phyloP scores from a whole-genome alignment of 805 yeast species.

The Saccharomycopsis malanga region DNA sequence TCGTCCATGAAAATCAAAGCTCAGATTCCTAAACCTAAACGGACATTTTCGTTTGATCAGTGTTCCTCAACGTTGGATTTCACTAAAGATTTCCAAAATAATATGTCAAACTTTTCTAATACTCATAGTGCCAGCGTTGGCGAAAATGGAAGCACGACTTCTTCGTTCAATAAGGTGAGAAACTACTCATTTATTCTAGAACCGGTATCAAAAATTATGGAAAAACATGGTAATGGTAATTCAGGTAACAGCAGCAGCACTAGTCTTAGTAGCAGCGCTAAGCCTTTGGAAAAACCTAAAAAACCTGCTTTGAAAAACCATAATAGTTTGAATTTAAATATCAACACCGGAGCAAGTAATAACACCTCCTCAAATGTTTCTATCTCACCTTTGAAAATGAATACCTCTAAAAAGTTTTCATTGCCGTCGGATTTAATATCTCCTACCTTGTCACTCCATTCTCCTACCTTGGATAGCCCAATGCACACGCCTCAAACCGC shows the following conservation, averaged over 20 bases:
- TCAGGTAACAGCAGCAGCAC: not conserved
- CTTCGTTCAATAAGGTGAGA: not conserved
- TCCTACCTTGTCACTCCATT: not conserved
- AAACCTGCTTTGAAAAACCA: not conserved
- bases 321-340: not conserved
- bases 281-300: not conserved
- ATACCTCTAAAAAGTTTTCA: not conserved
- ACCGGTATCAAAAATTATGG: constrained; percentile 7
- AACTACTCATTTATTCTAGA: constrained; percentile 15
- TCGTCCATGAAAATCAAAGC: constrained; percentile 10
- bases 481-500: not conserved
- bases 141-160: not conserved
- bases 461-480: not conserved
- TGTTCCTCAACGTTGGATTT: constrained; percentile 21
- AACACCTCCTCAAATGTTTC: not conserved
- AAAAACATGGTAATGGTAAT: no score
- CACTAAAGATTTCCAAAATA: constrained; percentile 5
- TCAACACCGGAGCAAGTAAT: constrained; percentile 3
- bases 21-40: constrained; percentile 12
- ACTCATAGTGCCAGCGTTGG: no score
- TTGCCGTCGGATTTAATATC: not conserved
- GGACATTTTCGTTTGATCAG: constrained; percentile 21
- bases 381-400: not conserved
- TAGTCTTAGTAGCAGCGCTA: not conserved
- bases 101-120: not conserved